A percentile compares a stretch with the other conserved stretches of the same genome.
phyloP scores from a whole-genome alignment of 257 asterid species.

The Penstemon eatonii region DNA sequence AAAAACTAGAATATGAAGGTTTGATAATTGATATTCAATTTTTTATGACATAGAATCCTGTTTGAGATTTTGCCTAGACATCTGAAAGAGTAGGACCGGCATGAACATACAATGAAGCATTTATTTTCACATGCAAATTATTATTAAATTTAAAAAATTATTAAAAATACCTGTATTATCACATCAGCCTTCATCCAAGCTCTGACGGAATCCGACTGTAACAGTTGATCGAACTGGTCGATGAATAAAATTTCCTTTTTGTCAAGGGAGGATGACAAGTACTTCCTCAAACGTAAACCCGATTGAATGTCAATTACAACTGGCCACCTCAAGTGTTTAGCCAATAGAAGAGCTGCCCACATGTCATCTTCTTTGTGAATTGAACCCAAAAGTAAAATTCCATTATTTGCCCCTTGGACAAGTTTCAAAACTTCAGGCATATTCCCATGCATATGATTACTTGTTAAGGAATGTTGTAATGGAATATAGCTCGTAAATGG shows the following conservation, averaged over 20 bases:
- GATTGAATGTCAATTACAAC: conserved; percentile 79
- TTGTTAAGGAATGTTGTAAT: conserved; percentile 45
- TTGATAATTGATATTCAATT: too few species aligned
- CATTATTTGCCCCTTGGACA: conserved; percentile 70
- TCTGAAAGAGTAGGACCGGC: too few species aligned
- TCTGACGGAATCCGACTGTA: conserved; percentile 70
- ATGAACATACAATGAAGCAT: neutral
- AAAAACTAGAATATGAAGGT: too few species aligned
- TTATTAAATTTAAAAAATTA: neutral
- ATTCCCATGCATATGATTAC: conserved; percentile 32
- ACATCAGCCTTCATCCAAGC: conserved; percentile 82
- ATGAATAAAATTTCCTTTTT: conserved; percentile 64
- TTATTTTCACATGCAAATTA: neutral
- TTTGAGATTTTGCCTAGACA: too few species aligned
- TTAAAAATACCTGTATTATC: conserved; percentile 66
- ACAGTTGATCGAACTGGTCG: conserved; percentile 90
- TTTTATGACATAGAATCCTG: too few species aligned
- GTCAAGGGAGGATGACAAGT: conserved; percentile 57
- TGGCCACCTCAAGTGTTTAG: conserved; percentile 91
- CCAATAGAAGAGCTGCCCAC: conserved; percentile 95
- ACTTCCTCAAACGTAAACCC: conserved; percentile 87
- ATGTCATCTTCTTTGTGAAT: conserved; percentile 84
- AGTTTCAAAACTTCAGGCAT: conserved; percentile 60
- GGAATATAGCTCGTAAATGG: conserved; percentile 81
- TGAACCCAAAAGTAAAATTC: conserved; percentile 76